These are phyloP conservation scores for Metschnikowia arizonensis DNA, from an alignment of 805 yeast genomes.

Conservation along the genomic window DNA sequence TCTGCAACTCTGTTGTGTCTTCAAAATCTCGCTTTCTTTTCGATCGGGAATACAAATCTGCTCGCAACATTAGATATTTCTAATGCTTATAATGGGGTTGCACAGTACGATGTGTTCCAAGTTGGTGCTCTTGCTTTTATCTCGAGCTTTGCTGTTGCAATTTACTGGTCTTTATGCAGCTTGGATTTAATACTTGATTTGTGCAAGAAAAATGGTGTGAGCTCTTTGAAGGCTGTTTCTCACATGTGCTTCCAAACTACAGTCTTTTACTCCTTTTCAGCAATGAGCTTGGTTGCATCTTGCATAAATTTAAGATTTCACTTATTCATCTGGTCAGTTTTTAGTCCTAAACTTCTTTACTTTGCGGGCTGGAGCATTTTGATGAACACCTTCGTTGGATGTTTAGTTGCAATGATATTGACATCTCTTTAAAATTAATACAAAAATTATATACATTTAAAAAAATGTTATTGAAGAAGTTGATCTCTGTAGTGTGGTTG, in stretches of 20 bases:
- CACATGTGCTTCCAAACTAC: not conserved
- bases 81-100: conserved; percentile 87
- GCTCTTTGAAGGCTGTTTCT: not conserved
- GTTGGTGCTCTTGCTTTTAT: conserved; percentile 78
- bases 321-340: conserved; percentile 95
- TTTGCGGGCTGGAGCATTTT: conserved; percentile 69
- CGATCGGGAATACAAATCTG: conserved; percentile 87
- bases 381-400: conserved; percentile 30
- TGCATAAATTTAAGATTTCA: conserved; percentile 78
- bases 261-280: conserved; percentile 56
- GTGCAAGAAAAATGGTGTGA: not conserved
- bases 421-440: not conserved
- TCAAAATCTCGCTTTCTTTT: conserved; percentile 78
- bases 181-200: conserved; percentile 22
- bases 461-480: conserved; percentile 27
- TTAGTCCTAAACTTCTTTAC: conserved; percentile 86
- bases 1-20: conserved; percentile 46
- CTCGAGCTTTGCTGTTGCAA: conserved; percentile 82
- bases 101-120: conserved; percentile 58
- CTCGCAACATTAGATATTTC: conserved; percentile 86
- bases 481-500: conserved; percentile 64
- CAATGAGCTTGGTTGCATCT: conserved; percentile 57
- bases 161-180: conserved; percentile 68
- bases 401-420: conserved; percentile 22
- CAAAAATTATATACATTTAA: not conserved